These are phyloP conservation scores for Marasmius sp. DNA, from an alignment of 1,284 basidiomycete species.

Conservation along the genomic window DNA sequence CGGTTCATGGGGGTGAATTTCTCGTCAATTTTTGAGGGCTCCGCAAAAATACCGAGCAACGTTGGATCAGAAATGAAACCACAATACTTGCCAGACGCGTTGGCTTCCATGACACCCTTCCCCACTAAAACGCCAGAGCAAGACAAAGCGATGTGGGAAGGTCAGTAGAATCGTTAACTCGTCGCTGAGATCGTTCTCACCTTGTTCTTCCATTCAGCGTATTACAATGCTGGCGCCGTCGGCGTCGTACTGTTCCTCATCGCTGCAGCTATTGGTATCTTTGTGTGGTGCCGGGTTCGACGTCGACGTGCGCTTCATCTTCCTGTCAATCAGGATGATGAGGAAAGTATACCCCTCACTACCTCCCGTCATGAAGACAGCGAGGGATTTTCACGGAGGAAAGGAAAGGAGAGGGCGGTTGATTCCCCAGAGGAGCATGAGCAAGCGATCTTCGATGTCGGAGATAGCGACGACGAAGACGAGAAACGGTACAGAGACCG, in stretches of 20 bases:
- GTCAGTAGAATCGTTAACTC: conserved; percentile 36
- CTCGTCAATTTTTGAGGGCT: conserved; percentile 72
- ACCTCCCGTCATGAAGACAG: conserved; percentile 18
- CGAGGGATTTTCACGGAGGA: conserved; percentile 25
- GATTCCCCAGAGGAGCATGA: conserved; percentile 27
- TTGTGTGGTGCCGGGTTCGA: conserved; percentile 72
- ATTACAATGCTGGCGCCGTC: conserved; percentile 90
- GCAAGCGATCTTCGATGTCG: conserved; percentile 48
- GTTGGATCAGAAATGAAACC: conserved; percentile 72
- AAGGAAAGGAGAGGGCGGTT: conserved; percentile 42
- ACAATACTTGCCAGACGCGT: conserved; percentile 45
- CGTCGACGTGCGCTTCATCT: conserved; percentile 46
- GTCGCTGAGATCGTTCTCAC: not conserved
- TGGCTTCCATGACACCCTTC: conserved; percentile 34
- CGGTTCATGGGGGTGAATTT: conserved; percentile 94
- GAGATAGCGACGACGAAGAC: conserved; percentile 40
- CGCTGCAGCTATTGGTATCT: conserved; percentile 65
- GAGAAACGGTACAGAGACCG: conserved; percentile 31
- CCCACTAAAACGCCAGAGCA: conserved; percentile 63
- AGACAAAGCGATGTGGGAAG: conserved; percentile 84
- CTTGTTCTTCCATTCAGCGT: conserved; percentile 47
- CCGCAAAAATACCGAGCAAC: conserved; percentile 72
- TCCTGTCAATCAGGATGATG: conserved; percentile 31
- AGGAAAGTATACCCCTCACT: conserved; percentile 49
- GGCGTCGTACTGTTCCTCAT: conserved; percentile 81